Evolutionary conservation across 1,139 yeast species (phyloP).

Genomic region (Candida pseudoviswanathii): DNA sequence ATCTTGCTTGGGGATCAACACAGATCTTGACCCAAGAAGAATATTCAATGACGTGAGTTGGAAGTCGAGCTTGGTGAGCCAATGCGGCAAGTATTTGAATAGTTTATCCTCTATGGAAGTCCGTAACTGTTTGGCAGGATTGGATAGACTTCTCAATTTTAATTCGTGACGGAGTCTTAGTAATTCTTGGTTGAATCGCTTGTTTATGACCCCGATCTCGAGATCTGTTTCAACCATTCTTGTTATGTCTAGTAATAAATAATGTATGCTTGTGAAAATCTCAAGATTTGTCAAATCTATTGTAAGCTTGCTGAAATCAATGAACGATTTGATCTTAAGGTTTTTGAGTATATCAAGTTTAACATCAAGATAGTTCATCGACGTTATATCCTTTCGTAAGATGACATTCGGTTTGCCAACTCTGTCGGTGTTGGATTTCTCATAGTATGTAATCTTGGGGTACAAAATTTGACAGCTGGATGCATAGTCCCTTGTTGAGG

Average conservation of each 20-base stretch:
- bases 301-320: conserved; percentile 24
- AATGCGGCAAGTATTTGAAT: conserved; percentile 47
- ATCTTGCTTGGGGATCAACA: conserved; percentile 51
- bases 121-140: not conserved
- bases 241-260: conserved; percentile 30
- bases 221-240: conserved; percentile 29
- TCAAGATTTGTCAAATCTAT: conserved; percentile 35
- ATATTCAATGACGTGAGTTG: conserved; percentile 33
- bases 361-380: conserved; percentile 15
- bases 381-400: conserved; percentile 23
- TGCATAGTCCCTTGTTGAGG: conserved; percentile 37
- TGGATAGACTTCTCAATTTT: not conserved
- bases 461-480: conserved; percentile 37
- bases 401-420: conserved; percentile 19
- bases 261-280: conserved; percentile 35
- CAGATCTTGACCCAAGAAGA: conserved; percentile 60
- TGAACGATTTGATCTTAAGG: conserved; percentile 26
- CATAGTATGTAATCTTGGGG: conserved; percentile 36
- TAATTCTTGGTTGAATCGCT: conserved; percentile 29
- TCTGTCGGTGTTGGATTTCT: conserved; percentile 19
- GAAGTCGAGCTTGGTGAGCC: conserved; percentile 45
- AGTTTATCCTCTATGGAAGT: conserved; percentile 21
- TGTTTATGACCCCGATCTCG: conserved; percentile 33
- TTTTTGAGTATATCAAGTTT: conserved; percentile 32
- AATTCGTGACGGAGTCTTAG: conserved; percentile 16